These are phyloP conservation scores for Quercus alba DNA, from an alignment of 306 rosid species.

Conservation along the genomic window DNA sequence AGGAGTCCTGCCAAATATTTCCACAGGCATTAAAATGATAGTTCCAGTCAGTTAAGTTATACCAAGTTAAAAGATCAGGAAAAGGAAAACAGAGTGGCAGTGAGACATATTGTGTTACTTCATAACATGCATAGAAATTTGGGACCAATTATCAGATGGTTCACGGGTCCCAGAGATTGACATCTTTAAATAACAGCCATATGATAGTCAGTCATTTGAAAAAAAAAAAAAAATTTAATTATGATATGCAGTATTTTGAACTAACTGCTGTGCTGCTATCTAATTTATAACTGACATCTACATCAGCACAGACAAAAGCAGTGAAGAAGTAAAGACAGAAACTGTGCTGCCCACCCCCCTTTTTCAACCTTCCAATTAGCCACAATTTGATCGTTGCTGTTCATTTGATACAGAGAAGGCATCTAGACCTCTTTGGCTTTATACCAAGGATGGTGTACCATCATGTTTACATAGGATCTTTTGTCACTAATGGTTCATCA, in stretches of 20 bases:
- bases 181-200: not conserved
- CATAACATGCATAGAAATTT: not conserved
- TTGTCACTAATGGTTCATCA: no score
- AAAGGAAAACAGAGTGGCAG: not conserved
- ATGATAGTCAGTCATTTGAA: not conserved
- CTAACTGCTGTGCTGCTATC: not conserved
- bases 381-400: not conserved
- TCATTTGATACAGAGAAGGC: no score
- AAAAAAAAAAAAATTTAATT: not conserved
- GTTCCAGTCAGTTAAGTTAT: constrained; percentile 3
- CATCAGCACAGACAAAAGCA: not conserved
- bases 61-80: constrained; percentile 5
- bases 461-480: no score
- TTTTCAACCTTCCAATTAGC: not conserved
- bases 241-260: not conserved
- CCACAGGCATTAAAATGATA: constrained; percentile 14
- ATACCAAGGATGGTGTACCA: no score
- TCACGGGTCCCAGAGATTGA: not conserved
- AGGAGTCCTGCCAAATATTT: constrained; percentile 66
- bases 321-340: not conserved
- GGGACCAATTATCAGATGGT: not conserved
- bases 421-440: no score
- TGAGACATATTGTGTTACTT: not conserved
- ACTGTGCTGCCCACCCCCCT: not conserved
- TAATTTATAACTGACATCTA: not conserved